These are phyloP conservation scores for Ministeria vibrans DNA, from an alignment of 78 protist genomes.

Conservation along the genomic window DNA sequence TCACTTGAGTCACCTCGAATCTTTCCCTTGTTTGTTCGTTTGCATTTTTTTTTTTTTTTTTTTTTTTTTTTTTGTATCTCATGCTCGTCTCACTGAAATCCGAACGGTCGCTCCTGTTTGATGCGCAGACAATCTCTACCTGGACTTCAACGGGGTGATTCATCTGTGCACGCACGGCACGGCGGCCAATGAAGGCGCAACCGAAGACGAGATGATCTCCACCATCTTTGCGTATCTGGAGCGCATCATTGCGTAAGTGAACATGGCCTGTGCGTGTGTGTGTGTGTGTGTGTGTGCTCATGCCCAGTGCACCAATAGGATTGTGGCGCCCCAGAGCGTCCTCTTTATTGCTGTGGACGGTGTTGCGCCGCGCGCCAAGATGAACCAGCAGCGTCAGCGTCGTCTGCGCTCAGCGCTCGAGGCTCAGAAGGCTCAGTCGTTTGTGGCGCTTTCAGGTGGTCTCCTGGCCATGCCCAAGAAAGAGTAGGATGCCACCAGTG, in stretches of 20 bases:
- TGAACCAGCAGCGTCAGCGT: constrained; percentile 85
- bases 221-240: neutral
- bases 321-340: constrained; percentile 5
- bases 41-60: too few relatives aligned
- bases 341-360: constrained; percentile 35
- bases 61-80: too few relatives aligned
- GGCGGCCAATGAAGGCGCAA: too few relatives aligned
- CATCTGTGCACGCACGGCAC: constrained; percentile 18
- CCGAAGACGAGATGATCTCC: neutral
- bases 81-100: too few relatives aligned
- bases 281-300: neutral
- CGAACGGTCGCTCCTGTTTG: neutral
- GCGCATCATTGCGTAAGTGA: neutral
- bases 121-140: constrained; percentile 9
- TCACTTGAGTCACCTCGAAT: neutral
- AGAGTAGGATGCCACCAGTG: neutral
- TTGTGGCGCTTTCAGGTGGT: neutral
- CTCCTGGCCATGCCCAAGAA: neutral
- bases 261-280: neutral
- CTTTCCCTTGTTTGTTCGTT: too few relatives aligned
- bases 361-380: constrained; percentile 85
- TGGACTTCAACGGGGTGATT: constrained; percentile 33
- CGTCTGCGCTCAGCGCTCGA: constrained; percentile 27
- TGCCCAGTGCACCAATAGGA: neutral
- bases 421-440: neutral